Evolutionary conservation across 1,284 basidiomycete genomes (phyloP).

Genomic region (Ustilago esculenta): DNA sequence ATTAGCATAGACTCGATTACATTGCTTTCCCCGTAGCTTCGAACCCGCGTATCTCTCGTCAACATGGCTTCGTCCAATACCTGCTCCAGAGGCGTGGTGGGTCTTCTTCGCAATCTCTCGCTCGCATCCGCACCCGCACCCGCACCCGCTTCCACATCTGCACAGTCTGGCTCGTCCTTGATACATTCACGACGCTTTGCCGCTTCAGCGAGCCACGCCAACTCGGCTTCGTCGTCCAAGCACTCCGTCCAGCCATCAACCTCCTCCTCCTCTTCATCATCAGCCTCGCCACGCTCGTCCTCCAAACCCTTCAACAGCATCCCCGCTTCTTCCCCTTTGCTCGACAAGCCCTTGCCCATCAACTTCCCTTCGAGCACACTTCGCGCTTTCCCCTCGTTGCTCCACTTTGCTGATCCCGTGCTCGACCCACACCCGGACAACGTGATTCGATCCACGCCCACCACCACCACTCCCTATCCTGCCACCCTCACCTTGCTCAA

Average conservation of each 20-base stretch:
- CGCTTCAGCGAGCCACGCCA: slow-evolving; percentile 1
- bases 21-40: too few species aligned
- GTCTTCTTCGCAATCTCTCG: slow-evolving; percentile 27
- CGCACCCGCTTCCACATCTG: slow-evolving; percentile 6
- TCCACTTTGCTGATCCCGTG: slow-evolving; percentile 63
- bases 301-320: slow-evolving; percentile 17
- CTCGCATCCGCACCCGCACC: slow-evolving; percentile 7
- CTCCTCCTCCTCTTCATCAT: slow-evolving; percentile 1
- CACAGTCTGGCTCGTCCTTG: slow-evolving; percentile 8
- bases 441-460: slow-evolving; percentile 31
- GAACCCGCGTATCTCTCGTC: background rate
- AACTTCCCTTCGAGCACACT: slow-evolving; percentile 46
- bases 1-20: too few species aligned
- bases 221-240: slow-evolving; percentile 2
- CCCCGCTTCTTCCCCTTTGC: slow-evolving; percentile 41
- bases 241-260: background rate
- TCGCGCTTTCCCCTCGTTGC: slow-evolving; percentile 53
- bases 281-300: slow-evolving; percentile 8
- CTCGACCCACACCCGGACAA: slow-evolving; percentile 62
- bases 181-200: slow-evolving; percentile 21
- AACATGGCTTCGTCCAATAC: slow-evolving; percentile 24
- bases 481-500: slow-evolving; percentile 56
- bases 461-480: slow-evolving; percentile 36
- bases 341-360: slow-evolving; percentile 54
- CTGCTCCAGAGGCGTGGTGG: slow-evolving; percentile 21